Evolutionary conservation across 2,329 filamentous ascomycete species (phyloP).

Genomic region (Colletotrichum sp.): DNA sequence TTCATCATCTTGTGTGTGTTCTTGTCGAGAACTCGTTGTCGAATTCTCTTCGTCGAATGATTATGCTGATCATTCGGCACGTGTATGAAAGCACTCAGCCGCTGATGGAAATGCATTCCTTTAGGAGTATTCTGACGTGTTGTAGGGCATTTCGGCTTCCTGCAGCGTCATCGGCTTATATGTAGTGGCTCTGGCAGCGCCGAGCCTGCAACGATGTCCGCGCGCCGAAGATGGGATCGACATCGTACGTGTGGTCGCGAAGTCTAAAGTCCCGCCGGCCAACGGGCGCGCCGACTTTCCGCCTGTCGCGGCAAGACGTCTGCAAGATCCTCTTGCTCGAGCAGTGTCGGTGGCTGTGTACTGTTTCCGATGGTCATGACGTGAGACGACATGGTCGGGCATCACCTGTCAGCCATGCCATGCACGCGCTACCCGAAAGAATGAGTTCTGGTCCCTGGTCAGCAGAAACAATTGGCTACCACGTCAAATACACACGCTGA

Average conservation of each 20-base stretch:
- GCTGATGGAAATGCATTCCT: background rate
- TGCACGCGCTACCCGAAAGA: background rate
- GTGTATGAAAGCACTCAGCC: background rate
- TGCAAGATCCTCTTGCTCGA: slow-evolving; percentile 12
- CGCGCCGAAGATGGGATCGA: slow-evolving; percentile 11
- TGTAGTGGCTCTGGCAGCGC: background rate
- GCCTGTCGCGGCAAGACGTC: background rate
- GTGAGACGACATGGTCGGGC: background rate
- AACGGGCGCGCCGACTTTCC: background rate
- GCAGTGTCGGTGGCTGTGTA: slow-evolving; percentile 13
- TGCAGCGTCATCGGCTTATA: background rate
- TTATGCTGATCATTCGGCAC: background rate
- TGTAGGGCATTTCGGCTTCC: background rate
- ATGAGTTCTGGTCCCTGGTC: background rate
- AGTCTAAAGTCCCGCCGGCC: background rate
- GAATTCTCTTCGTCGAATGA: background rate
- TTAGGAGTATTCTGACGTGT: background rate
- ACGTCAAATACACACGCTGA: background rate
- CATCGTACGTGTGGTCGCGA: background rate
- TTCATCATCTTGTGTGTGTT: background rate
- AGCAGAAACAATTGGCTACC: background rate
- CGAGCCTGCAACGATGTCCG: background rate
- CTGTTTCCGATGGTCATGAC: slow-evolving; percentile 9
- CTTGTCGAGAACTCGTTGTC: background rate
- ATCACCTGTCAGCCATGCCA: background rate